Base-by-base conservation (phyloP, 2,329 filamentous ascomycete genomes). In the Truncatella angustata region DNA sequence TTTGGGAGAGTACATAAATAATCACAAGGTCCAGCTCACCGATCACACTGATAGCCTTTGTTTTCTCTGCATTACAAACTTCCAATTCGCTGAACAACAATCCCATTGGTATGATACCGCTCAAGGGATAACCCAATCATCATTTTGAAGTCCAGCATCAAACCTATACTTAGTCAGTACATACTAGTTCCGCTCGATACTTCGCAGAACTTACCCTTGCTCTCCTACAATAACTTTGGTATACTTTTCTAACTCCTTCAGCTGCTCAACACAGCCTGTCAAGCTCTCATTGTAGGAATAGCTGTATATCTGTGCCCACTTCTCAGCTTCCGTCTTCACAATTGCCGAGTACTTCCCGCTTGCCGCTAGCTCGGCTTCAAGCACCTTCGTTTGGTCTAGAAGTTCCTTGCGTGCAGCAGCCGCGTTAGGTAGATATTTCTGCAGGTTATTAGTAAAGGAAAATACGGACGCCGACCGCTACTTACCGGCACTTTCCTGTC, bases 181-280 rank as follows among this genome's bases (percentile, higher is more conserved):
- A 39, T 16, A 34, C 20, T 11, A 6, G 4, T 16, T 32, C 3
- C 9, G 30, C 14, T 46, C 5, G 1, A 16, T 7, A 23, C n/a
- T 28, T 26, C 9, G 35, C 30, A 21, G 24, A 12, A 51, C 66
- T 58, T 58, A 76, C 70, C 73, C 73, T 58, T 77, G 74, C 61
- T 84, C 80, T 12, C 81, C 81, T 30, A 80, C 75, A 56, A 84
- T 80, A 43, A 77, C 73, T 63, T 82, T 84, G 2, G 79, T 82
- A 53, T 76, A 82, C 54, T 70, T 76, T 59, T 82, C 76, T 43
- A 85, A 63, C 53, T 77, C 72, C 57, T 80, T 75, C 2, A 84
- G 61, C 56, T 84, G 76, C 46, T 75, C 73, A 4, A 81, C 74
- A 63, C 82, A 81, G 3, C 76, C 75, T 5, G 77, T 80, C 43